phyloP scores from a whole-genome alignment of 2,329 filamentous ascomycete genomes.

The Colletotrichum gloeosporioides region DNA sequence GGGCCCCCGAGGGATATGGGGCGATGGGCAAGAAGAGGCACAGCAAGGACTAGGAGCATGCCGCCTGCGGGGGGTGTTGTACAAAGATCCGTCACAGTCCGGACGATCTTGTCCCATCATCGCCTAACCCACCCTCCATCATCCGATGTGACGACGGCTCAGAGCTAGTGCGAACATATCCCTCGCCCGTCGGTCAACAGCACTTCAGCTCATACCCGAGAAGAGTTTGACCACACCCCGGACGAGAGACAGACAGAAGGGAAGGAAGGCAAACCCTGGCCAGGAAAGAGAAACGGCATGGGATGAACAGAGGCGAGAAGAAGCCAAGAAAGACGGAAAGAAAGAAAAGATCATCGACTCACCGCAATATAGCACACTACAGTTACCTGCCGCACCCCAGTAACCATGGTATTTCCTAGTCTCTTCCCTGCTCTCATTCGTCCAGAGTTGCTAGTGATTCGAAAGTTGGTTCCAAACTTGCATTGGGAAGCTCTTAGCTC shows the following conservation, averaged over 20 bases:
- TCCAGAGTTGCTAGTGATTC: not conserved
- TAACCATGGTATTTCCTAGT: not conserved
- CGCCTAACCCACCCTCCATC: not conserved
- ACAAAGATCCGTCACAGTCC: slow-evolving; percentile 13
- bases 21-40: not conserved
- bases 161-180: slow-evolving; percentile 1
- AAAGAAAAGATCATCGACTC: slow-evolving; percentile 1
- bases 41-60: not conserved
- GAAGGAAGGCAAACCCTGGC: not conserved
- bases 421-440: not conserved
- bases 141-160: slow-evolving; percentile 2
- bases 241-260: not conserved
- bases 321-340: not conserved
- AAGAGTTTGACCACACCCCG: not conserved
- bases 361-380: not conserved
- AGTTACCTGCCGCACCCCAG: not conserved
- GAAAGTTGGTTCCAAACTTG: slow-evolving; percentile 3
- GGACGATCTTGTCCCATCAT: slow-evolving; percentile 21
- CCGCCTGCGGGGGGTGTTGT: slow-evolving; percentile 5
- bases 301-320: not conserved
- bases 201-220: not conserved
- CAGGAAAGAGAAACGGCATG: not conserved
- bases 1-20: not conserved
- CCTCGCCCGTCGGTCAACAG: slow-evolving; percentile 15
- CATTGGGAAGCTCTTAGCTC: not conserved